Evolutionary conservation across 2,329 filamentous ascomycete genomes (phyloP), one percentile per base, ranked within the genome.

Genomic region (Daldinia sp.): DNA sequence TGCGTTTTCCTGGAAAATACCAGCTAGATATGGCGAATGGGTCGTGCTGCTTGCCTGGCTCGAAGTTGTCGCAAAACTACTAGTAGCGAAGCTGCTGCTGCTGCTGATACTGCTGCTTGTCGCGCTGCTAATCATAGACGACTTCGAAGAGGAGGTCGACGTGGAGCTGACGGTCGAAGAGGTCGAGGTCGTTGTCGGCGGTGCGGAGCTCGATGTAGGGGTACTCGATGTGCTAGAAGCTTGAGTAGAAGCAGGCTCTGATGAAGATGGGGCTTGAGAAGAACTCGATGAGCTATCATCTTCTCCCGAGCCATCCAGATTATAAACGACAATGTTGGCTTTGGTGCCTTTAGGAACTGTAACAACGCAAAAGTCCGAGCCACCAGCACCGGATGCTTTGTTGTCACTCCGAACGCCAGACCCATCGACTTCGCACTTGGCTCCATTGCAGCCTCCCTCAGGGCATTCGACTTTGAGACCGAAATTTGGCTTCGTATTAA

Each of bases 391-490:
- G 13, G 78, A 77, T 35, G 85, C 79, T 27, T 77, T 73, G 17
- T 82, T 76, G 15, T 82, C 76, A 70, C 88, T 90, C 7, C 77
- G 80, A 58, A 93, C 86, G 39, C 83, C 81, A 53, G 86, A 87
- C 55, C 87, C 80, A 69, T 91, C 84, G 68, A 93, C 92, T 63
- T 82, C 82, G 79, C 91, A 94, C 7, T 91, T 91, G n/a, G 91
- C 78, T 11, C 90, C 90, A 70, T 87, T 88, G 80, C 91, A 94
- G 58, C 82, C 79, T 21, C 82, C 83, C 29, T 83, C 82, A 5
- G 84, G 82, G 74, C 91, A 94, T 72, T 88, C 85, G 68, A 94
- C 87, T 75, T 86, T 86, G 55, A 93, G 75, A 66, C 90, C 90
- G 68, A 85, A 94, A 4, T 79, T 82, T 5, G 91, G 90, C 66